A percentile compares a stretch with the other conserved stretches of the same genome.
These are phyloP conservation scores for Alternaria ventricosa DNA, from an alignment of 2,329 filamentous ascomycete species.

Conservation along the genomic window DNA sequence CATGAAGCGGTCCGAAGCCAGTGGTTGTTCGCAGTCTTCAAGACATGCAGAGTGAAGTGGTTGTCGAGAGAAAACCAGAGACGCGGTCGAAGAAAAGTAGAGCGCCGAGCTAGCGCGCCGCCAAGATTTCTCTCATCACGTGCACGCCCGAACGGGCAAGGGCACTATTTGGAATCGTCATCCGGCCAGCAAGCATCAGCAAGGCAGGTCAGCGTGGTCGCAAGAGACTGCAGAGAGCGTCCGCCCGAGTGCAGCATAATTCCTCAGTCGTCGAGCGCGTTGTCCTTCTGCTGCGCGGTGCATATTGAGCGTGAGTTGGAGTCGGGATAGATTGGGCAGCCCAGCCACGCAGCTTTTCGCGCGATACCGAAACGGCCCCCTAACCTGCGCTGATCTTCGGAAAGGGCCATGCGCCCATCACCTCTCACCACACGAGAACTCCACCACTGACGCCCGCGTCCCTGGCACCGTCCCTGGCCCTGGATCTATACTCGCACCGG, in stretches of 20 bases:
- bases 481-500: conserved; percentile 31
- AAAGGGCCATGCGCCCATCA: conserved; percentile 32
- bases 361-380: conserved; percentile 31
- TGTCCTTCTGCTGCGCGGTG: not conserved
- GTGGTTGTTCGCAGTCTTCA: conserved; percentile 1
- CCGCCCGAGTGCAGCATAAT: not conserved
- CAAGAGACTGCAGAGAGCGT: not conserved
- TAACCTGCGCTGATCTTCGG: conserved; percentile 29
- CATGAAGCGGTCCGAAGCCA: conserved; percentile 11
- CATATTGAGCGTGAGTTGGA: conserved; percentile 2
- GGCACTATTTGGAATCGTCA: conserved; percentile 17
- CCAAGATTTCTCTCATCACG: conserved; percentile 15
- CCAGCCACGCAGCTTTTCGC: conserved; percentile 32
- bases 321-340: conserved; percentile 21
- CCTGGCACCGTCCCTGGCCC: conserved; percentile 33
- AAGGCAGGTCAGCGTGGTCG: not conserved
- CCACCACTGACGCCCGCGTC: conserved; percentile 33
- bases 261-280: not conserved
- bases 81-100: conserved; percentile 29
- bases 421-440: conserved; percentile 32
- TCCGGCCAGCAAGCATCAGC: not conserved
- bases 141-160: conserved; percentile 10
- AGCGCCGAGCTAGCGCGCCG: conserved; percentile 20
- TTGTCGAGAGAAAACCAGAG: conserved; percentile 14
- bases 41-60: not conserved